Evolutionary conservation across 306 rosid species (phyloP), one percentile per base, ranked within the genome.

Genomic region (Acacia confusa): DNA sequence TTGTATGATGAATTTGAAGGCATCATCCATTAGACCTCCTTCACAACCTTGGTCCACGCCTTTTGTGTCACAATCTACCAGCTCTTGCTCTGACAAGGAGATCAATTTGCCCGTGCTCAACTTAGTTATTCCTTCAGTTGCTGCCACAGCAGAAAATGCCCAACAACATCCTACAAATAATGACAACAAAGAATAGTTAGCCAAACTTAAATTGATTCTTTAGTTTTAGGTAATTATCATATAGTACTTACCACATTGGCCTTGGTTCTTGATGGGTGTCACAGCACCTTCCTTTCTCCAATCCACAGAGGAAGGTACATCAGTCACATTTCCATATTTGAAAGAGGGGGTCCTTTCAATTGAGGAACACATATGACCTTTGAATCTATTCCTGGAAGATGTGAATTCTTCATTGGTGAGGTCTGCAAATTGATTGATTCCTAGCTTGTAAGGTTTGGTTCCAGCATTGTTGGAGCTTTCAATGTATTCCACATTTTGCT

Each of bases 81-180:
- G 48, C 82, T 90, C 86, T 78, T 88, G 88, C 67, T 89, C 89
- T 0, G 87, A 86, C 20, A 84, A 72, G 20, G 84, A 87, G 17
- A 82, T 66, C 81, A 85, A 47, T 1, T 78, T 67, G 27, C 88
- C 86, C 0, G 85, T 70, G 6, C 27, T 82, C 27, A 86, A 9
- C 70, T 58, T 12, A 22, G 77, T 77, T 28, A 81, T 78, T 83
- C 89, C 90, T 88, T 86, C 89, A 1, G 81, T 79, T 30, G 91
- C 86, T 2, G 87, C 90, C 34, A 82, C 84, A 11, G 88, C 89
- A 14, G 89, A 85, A 70, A 88, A 88, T 2, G 89, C 89, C 88
- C 88, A 86, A 2, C 92, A 84, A 43, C 88, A 85, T 19, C 88
- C 92, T 88, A 41, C 64, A 84, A 50, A 1, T 9, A 17, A 22